Conservation (phyloP, 2,329 filamentous ascomycete genomes). For the Fusarium nanum region DNA sequence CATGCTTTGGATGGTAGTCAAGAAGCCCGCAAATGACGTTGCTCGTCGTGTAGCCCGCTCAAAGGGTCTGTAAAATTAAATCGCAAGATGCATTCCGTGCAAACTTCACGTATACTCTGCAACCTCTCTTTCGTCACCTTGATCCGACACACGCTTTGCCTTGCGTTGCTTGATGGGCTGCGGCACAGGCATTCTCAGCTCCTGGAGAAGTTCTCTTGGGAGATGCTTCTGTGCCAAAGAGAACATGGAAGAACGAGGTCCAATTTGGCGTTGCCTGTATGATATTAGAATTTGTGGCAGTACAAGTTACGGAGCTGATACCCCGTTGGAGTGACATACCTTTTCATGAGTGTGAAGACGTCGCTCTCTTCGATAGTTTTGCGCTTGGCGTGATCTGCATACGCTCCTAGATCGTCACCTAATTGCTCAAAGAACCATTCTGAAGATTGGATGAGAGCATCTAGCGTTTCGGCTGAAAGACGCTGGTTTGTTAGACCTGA, state of each 20-base stretch:
- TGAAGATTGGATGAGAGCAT: slow-evolving; percentile 80
- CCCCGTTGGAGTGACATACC: slow-evolving; percentile 65
- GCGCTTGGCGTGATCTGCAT: slow-evolving; percentile 82
- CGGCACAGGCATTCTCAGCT: slow-evolving; percentile 77
- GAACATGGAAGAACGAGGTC: slow-evolving; percentile 78
- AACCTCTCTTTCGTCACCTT: slow-evolving; percentile 51
- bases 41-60: slow-evolving; percentile 69
- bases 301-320: slow-evolving; percentile 40
- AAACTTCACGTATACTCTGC: slow-evolving; percentile 51
- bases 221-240: slow-evolving; percentile 86
- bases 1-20: slow-evolving; percentile 96
- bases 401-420: slow-evolving; percentile 81
- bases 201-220: slow-evolving; percentile 83
- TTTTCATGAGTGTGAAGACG: slow-evolving; percentile 82
- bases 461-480: slow-evolving; percentile 78
- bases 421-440: slow-evolving; percentile 95
- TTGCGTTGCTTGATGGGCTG: slow-evolving; percentile 62
- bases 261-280: slow-evolving; percentile 80
- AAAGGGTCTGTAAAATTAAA: slow-evolving; percentile 44
- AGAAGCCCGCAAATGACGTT: slow-evolving; percentile 82
- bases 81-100: slow-evolving; percentile 19
- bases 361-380: slow-evolving; percentile 90
- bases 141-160: slow-evolving; percentile 47
- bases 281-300: slow-evolving; percentile 48
- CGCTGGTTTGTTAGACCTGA: slow-evolving; percentile 74